Conservation (phyloP, 768 basidiomycete species). For the Podaxis sp. region DNA sequence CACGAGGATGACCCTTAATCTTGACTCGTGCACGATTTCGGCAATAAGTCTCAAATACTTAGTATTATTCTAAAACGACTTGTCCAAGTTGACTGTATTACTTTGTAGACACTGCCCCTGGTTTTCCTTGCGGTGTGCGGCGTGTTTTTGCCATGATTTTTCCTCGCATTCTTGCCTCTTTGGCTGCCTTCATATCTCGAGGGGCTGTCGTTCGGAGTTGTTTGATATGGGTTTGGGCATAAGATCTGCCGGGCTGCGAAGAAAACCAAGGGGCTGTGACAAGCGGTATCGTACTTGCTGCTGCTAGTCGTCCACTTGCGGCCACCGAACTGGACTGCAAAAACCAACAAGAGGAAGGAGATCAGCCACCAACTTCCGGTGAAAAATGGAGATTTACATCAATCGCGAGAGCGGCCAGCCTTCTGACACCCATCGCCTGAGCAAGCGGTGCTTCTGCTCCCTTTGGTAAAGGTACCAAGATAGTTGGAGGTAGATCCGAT, state of each 20-base stretch:
- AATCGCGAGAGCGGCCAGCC: slow-evolving; percentile 64
- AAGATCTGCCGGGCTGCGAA: slow-evolving; percentile 22
- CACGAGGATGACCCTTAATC: not conserved
- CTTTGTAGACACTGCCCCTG: not conserved
- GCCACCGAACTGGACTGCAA: slow-evolving; percentile 19
- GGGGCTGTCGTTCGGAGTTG: slow-evolving; percentile 78
- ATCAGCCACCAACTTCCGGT: not conserved
- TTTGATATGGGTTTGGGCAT: slow-evolving; percentile 78
- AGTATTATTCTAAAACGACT: too few species aligned
- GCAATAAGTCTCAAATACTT: too few species aligned
- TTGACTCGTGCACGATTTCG: not conserved
- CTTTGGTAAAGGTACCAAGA: slow-evolving; percentile 54
- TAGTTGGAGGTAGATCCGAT: slow-evolving; percentile 16
- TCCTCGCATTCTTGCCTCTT: slow-evolving; percentile 50
- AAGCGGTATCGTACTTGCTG: slow-evolving; percentile 38
- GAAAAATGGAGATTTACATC: slow-evolving; percentile 45
- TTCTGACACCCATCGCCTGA: slow-evolving; percentile 58
- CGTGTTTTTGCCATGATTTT: slow-evolving; percentile 46
- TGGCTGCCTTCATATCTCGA: slow-evolving; percentile 73
- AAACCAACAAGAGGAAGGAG: not conserved
- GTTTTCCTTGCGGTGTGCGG: slow-evolving; percentile 18
- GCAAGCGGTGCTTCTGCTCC: slow-evolving; percentile 65
- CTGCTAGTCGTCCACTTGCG: slow-evolving; percentile 35
- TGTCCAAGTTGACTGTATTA: not conserved
- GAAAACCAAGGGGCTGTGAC: slow-evolving; percentile 67